Conservation (phyloP, 108 stramenopile genomes). For the Fragilaria crotonensis region DNA sequence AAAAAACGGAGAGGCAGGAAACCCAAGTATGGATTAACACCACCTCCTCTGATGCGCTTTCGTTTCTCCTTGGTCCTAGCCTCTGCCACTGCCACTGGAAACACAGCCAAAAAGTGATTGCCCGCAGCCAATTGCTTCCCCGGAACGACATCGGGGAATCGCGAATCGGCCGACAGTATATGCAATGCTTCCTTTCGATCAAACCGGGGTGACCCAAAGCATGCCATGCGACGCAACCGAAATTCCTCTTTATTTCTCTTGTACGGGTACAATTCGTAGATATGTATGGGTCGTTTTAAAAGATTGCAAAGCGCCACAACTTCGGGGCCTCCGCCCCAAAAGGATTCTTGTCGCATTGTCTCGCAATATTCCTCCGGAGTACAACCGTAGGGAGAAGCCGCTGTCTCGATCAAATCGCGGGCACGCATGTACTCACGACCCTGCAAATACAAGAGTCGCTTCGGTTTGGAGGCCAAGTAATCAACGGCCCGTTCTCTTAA, state of each 20-base stretch:
- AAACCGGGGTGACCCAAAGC: slow-evolving; percentile 89
- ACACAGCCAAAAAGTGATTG: slow-evolving; percentile 93
- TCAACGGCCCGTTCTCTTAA: slow-evolving; percentile 48
- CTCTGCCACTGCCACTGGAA: slow-evolving; percentile 31
- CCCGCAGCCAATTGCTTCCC: slow-evolving; percentile 61
- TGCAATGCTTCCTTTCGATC: slow-evolving; percentile 66
- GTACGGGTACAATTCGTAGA: slow-evolving; percentile 67
- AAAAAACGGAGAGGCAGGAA: neutral
- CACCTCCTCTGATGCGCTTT: neutral
- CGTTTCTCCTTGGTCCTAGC: neutral
- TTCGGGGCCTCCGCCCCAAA: slow-evolving; percentile 97
- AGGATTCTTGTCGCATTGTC: slow-evolving; percentile 79
- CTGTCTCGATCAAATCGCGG: slow-evolving; percentile 64
- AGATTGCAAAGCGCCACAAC: slow-evolving; percentile 92
- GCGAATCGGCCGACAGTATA: slow-evolving; percentile 71
- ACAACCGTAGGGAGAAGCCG: slow-evolving; percentile 77
- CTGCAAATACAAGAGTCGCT: slow-evolving; percentile 69
- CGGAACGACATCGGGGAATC: slow-evolving; percentile 85
- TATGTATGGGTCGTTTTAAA: slow-evolving; percentile 88
- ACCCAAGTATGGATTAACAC: neutral
- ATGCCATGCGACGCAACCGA: slow-evolving; percentile 84
- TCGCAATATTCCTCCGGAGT: slow-evolving; percentile 77
- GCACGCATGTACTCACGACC: slow-evolving; percentile 69
- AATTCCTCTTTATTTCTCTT: slow-evolving; percentile 22
- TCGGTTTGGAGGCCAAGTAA: slow-evolving; percentile 21